Evolutionary conservation across 805 yeast genomes (phyloP).

Genomic region (Komagataella pastoris): DNA sequence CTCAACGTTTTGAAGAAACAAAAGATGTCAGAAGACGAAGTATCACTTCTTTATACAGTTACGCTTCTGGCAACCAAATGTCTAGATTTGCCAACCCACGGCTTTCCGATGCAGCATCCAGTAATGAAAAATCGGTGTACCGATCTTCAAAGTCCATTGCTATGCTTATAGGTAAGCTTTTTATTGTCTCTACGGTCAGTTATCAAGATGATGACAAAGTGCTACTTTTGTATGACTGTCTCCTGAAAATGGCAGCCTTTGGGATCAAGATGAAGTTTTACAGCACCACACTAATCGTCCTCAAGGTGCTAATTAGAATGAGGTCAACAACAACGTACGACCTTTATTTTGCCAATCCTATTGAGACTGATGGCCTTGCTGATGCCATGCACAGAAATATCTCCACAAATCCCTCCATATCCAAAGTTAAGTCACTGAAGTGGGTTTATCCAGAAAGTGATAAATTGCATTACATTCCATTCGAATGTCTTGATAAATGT

Average conservation of each 20-base stretch:
- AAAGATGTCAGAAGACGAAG: conserved; percentile 1
- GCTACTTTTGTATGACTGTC: conserved; percentile 10
- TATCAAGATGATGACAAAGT: neutral
- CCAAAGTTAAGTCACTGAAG: neutral
- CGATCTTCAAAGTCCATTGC: conserved; percentile 6
- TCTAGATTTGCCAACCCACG: conserved; percentile 6
- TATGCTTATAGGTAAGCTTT: conserved; percentile 3
- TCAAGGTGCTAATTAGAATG: conserved; percentile 40
- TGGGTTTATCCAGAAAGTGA: neutral
- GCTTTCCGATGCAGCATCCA: conserved; percentile 4
- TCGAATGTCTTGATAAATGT: conserved; percentile 19
- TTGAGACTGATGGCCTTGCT: conserved; percentile 55
- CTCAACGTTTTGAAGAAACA: neutral
- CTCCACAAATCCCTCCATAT: conserved; percentile 1
- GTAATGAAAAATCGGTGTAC: conserved; percentile 4
- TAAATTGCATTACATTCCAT: conserved; percentile 30
- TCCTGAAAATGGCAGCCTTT: conserved; percentile 22
- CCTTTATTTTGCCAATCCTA: conserved; percentile 36
- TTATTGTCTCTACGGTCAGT: neutral
- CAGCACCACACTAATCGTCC: conserved; percentile 28
- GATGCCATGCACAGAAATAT: conserved; percentile 41
- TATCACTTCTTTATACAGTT: conserved; percentile 7
- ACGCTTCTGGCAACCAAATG: conserved; percentile 4
- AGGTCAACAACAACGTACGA: conserved; percentile 31
- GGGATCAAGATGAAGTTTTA: conserved; percentile 21